Evolutionary conservation across 768 basidiomycete species (phyloP).

Genomic region (Pilatotrama ljubarskyi): DNA sequence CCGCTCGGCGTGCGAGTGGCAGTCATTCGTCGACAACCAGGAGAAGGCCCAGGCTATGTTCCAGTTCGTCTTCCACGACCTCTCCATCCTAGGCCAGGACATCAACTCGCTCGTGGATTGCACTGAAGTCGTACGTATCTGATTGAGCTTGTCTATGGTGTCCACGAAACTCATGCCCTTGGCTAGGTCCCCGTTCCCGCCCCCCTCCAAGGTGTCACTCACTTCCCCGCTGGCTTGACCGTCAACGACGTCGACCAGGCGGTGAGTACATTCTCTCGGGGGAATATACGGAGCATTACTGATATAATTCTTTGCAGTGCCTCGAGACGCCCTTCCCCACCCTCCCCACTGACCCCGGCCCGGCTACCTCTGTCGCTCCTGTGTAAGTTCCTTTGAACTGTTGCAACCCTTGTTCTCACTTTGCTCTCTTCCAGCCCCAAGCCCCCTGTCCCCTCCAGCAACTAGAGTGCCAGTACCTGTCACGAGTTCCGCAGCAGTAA

Average conservation of each 20-base stretch:
- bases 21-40: conserved; percentile 26
- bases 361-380: conserved; percentile 32
- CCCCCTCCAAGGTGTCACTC: conserved; percentile 11
- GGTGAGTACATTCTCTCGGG: background rate
- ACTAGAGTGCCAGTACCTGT: too few relatives aligned
- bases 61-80: conserved; percentile 15
- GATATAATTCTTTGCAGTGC: background rate
- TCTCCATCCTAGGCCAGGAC: conserved; percentile 17
- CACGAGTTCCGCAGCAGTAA: too few relatives aligned
- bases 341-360: conserved; percentile 30
- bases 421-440: too few relatives aligned
- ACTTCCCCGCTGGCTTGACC: conserved; percentile 26
- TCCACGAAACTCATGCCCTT: background rate
- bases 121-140: conserved; percentile 11
- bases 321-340: conserved; percentile 22
- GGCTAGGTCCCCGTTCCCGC: conserved; percentile 10
- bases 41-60: conserved; percentile 22
- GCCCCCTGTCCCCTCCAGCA: too few relatives aligned
- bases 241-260: conserved; percentile 23
- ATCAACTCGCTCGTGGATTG: conserved; percentile 14
- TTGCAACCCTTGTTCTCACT: too few relatives aligned
- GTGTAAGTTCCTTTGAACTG: conserved; percentile 27
- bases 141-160: background rate
- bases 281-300: background rate
- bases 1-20: conserved; percentile 30